phyloP scores from a whole-genome alignment of 2,329 filamentous ascomycete genomes.

The Aspergillus pseudoviridinutans region DNA sequence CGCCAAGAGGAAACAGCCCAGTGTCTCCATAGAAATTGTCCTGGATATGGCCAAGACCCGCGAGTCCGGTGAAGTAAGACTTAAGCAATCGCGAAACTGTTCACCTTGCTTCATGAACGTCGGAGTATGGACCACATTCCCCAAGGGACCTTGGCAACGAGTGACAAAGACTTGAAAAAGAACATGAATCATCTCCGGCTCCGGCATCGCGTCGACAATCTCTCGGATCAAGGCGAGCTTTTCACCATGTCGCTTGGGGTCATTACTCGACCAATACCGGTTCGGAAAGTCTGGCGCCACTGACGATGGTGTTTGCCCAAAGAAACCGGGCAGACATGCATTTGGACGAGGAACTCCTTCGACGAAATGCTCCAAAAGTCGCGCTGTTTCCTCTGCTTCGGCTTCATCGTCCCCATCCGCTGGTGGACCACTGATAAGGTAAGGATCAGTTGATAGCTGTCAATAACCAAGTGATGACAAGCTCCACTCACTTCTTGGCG shows the following conservation, averaged over 20 bases:
- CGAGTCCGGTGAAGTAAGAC: background rate
- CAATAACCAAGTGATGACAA: background rate
- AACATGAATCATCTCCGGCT: background rate
- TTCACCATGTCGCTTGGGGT: background rate
- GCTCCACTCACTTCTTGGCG: background rate
- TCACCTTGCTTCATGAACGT: background rate
- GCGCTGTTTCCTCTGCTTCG: background rate
- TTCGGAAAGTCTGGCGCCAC: background rate
- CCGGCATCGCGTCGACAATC: background rate
- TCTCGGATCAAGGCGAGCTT: background rate
- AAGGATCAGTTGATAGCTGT: background rate
- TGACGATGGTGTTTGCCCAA: background rate
- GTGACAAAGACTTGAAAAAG: background rate
- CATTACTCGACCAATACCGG: background rate
- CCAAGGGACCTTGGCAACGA: background rate
- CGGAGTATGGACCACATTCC: background rate
- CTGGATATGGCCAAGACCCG: background rate
- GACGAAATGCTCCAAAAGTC: background rate
- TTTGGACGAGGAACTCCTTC: background rate
- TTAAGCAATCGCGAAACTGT: background rate
- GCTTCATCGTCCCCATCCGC: background rate
- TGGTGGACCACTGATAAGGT: background rate
- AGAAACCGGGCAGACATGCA: background rate
- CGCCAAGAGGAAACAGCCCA: background rate
- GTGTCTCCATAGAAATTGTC: background rate